Base-by-base conservation (phyloP, 148 eudicot species). In the Limonium bicolor region DNA sequence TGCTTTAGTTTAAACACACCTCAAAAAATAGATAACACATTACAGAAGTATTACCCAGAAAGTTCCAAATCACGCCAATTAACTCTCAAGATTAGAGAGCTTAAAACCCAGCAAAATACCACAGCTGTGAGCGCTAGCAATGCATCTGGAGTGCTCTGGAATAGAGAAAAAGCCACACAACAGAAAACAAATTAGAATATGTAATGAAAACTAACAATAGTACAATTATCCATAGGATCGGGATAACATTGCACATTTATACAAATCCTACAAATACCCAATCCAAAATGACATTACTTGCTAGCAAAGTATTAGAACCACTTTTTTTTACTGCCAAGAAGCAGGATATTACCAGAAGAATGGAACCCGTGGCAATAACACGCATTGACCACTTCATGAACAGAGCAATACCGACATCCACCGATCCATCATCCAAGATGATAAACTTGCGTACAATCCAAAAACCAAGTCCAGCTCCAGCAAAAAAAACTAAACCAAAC, bases 401-500 rank as follows among this genome's bases (percentile, higher is more conserved):
- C 48, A 64, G 74, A 58, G 94, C 96, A 41, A 86, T 47, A 25
- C 74, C 82, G 66, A 67, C 74, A 59, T 86, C 96, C 37, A 90
- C 88, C 45, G 64, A 64, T 47, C 97, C 97, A 58, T 88, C 97
- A 22, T 90, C 93, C 21, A 82, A 60, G 57, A 90, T 69, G 44
- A 84, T 76, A 71, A 54, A 84, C 50, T 71, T 77, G 34, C 95
- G 73, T 43, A 90, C 95, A 45, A 84, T 73, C 81, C 86, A 84
- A 61, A 65, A 84, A 8, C 97, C 97, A 31, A 80, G 70, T 45
- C 68, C 95, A 66, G 95, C 97, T 70, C 97, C 95, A 0, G 82
- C 70, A 31, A 90, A 69, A 54, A 68, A 46, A 45, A 90, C 69
- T 44, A 65, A 59, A 55, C 84, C 72, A 33, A 75, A 46, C 48